Evolutionary conservation across 2,329 filamentous ascomycete genomes (phyloP), one percentile per base, ranked within the genome.

Genomic region (Aspergillus puulaauensis): DNA sequence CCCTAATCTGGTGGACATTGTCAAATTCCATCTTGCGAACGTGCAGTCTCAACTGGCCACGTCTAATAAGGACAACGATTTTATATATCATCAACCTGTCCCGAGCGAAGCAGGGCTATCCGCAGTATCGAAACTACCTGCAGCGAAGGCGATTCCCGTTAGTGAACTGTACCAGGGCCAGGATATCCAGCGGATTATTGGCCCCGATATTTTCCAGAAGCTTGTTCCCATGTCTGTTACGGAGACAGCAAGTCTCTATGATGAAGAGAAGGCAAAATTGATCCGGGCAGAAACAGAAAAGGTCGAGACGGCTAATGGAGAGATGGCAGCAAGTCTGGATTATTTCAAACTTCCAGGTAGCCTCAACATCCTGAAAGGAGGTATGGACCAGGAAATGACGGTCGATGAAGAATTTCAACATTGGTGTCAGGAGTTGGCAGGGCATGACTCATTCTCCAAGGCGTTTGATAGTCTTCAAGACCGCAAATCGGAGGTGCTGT

Each of bases 261-360:
- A 98, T 63, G 95, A 99, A 75, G 95, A 99, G 73, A 99, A 99
- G 77, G 95, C 95, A 12, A 98, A 99, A 74, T 78, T 99, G 57
- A 87, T 97, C 41, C 86, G 95, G 57, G 93, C 93, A 2, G 96
- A 99, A 76, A 92, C 91, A 0, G 95, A 99, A 74, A 87, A 91
- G 65, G 93, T 96, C 1, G 93, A 98, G 67, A 88, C 89, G 35
- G 93, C 95, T 15, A 96, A 98, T 66, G 87, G 92, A 54, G 95
- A 99, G 75, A 96, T 99, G 90, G 93, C 90, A 3, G 91, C 95
- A 15, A 96, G 93, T 66, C 76, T 99, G 59, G 93, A 98, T 72
- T 98, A 98, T 69, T 78, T 99, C 40, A 91, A 96, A 68, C 81
- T 99, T 12, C 95, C 95, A 0, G 89, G 89, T 4, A 93, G 93